Percentiles rank a stretch among this genome's conserved stretches.
Evolutionary conservation across 371 early-diverging fungal species (phyloP).

Genomic region (Cokeromyces recurvatus): DNA sequence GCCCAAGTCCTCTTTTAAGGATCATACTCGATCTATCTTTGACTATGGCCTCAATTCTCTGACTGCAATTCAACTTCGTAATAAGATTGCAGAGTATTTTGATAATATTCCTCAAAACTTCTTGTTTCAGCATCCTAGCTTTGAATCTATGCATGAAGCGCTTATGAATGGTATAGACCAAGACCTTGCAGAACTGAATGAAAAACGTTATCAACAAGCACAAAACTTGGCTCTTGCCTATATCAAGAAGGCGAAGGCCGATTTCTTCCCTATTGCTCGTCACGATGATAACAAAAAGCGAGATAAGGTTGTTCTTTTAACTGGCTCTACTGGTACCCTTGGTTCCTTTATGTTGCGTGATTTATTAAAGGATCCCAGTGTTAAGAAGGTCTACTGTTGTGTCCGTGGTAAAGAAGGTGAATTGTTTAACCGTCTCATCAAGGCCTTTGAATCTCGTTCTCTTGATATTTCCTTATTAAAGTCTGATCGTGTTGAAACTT

Average conservation of each 20-base stretch:
- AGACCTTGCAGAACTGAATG: background rate
- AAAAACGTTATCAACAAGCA: constrained; percentile 7
- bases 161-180: background rate
- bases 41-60: constrained; percentile 27
- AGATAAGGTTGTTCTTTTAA: constrained; percentile 26
- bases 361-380: constrained; percentile 15
- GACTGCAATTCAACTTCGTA: constrained; percentile 19
- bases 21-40: constrained; percentile 16
- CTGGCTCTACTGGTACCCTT: constrained; percentile 44
- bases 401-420: constrained; percentile 20
- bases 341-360: constrained; percentile 34
- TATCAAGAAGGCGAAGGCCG: constrained; percentile 14
- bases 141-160: constrained; percentile 12
- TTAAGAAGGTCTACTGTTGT: constrained; percentile 28
- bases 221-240: constrained; percentile 14
- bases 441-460: constrained; percentile 25
- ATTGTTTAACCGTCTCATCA: constrained; percentile 12
- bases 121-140: constrained; percentile 25
- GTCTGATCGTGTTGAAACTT: constrained; percentile 3
- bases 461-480: constrained; percentile 7
- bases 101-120: constrained; percentile 31
- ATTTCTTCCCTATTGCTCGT: constrained; percentile 19
- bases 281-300: background rate
- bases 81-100: constrained; percentile 13
- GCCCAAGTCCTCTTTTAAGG: background rate